Evolutionary conservation across 2,329 filamentous ascomycete species (phyloP), one percentile per base, ranked within the genome.

Genomic region (Pseudogymnoascus sp.): DNA sequence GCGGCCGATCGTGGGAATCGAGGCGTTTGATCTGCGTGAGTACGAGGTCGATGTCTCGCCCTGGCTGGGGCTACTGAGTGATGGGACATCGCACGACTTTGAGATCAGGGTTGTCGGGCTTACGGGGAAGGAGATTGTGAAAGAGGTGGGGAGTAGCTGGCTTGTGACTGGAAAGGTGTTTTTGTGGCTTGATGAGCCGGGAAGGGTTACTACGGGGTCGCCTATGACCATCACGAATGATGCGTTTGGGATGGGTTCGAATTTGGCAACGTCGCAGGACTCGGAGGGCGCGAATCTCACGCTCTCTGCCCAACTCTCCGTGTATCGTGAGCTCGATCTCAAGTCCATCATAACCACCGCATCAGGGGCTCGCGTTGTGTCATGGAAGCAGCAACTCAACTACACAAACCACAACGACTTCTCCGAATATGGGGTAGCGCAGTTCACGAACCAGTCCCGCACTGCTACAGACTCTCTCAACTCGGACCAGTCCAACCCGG

Each of bases 31-130:
- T 69, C 77, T 95, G 24, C 78, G 82, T 47, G 89, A 94, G 71
- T 85, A 90, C 65, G 88, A 94, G 71, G 89, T 95, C 64, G 90
- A 95, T 69, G 85, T 95, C 57, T 87, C 89, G 1, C 85, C 89
- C 0, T 94, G 87, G 78, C 76, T 94, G 2, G 84, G 87, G 0
- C 63, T 87, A 1, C 78, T 94, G 0, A 86, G 82, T 65, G 85
- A 92, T 67, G 86, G 85, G 0, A 67, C 76, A 1, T 66, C 77
- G 5, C 89, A 93, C 71, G 84, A 75, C 0, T 90, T 93, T 69
- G 80, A 83, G 60, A 84, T 95, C 58, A 77, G 79, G 17, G 80
- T 94, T 4, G 79, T 80, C 0, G 89, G 88, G 0, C 75, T 92
- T 7, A 74, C 72, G 59, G 78, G 77, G 1, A 71, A 74, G 10